phyloP scores from a whole-genome alignment of 768 basidiomycete genomes.

The Suillus placidus region DNA sequence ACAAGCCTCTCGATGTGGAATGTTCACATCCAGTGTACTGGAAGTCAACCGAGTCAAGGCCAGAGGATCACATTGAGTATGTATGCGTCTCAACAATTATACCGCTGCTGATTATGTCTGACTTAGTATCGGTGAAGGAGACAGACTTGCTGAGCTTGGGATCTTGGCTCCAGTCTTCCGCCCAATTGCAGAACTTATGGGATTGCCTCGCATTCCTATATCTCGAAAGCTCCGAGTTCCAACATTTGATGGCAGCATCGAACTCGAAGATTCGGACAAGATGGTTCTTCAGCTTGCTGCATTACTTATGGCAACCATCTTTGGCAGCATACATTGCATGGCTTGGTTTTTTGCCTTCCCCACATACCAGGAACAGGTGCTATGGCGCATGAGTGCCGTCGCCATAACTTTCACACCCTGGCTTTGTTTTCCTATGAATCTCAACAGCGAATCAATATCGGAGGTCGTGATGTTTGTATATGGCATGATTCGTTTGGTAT shows the following conservation, averaged over 20 bases:
- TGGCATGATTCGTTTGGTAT: neutral
- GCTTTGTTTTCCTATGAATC: neutral
- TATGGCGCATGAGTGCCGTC: conserved; percentile 26
- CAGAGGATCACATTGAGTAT: too few species aligned
- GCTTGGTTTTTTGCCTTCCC: conserved; percentile 30
- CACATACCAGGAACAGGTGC: conserved; percentile 15
- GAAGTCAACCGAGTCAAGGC: too few species aligned
- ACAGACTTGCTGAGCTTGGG: too few species aligned
- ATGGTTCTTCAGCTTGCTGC: neutral
- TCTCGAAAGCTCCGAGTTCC: neutral
- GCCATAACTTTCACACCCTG: conserved; percentile 11
- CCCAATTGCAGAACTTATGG: neutral
- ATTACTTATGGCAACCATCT: conserved; percentile 16
- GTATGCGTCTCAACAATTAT: too few species aligned
- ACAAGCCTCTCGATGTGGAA: too few species aligned
- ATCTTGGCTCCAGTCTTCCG: neutral
- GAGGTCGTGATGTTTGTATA: neutral
- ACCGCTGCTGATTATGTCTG: neutral
- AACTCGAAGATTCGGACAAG: too few species aligned
- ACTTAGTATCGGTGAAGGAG: neutral
- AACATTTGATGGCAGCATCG: neutral
- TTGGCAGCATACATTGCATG: conserved; percentile 31
- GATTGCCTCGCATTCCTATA: neutral
- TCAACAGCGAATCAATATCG: too few species aligned
- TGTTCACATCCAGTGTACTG: too few species aligned